Base-by-base conservation (phyloP, 805 yeast genomes). In the Yamadazyma sp. region DNA sequence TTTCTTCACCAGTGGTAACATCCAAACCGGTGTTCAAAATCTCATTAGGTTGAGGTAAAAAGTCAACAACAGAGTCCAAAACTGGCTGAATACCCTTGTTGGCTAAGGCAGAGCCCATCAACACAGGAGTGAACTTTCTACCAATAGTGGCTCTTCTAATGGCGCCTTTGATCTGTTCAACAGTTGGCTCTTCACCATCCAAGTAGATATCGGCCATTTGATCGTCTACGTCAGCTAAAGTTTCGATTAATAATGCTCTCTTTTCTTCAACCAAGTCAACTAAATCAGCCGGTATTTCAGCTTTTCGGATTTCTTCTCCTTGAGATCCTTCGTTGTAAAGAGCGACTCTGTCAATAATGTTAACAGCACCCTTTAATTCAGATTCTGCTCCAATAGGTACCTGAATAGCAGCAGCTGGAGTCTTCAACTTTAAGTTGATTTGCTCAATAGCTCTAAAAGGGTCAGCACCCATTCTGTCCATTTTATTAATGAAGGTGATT, bases 401-500 rank as follows among this genome's bases (percentile, higher is more conserved):
- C 70, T 93, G 99, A 45, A 93, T 78, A 13, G 98, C 96, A 42
- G 98, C 98, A 46, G 98, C 97, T 16, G 96, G 87, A 28, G 89
- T 87, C 64, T 81, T 87, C 59, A 93, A 77, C 62, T 93, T 93
- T 38, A 67, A 51, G 66, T 91, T 88, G 52, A 93, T 76, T 69
- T 91, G 98, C 41, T 86, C 95, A 53, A 93, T 84, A 41, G 95
- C 96, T 47, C 76, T 78, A 83, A 95, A 93, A 15, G 99, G 99
- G 64, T 93, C 82, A 39, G 99, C 86, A 49, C 99, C 99, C 96
- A 93, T 87, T 61, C 99, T 81, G 65, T 93, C 99, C 97, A 93
- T 90, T 71, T 93, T 93, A 70, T 93, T 93, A 64, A 93, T 85
- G 57, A 93, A 93, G 7, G 99, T 91, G 37, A 93, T 76, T 57